phyloP scores from a whole-genome alignment of 2,329 filamentous ascomycete species.

The Dactylellina cionopaga region DNA sequence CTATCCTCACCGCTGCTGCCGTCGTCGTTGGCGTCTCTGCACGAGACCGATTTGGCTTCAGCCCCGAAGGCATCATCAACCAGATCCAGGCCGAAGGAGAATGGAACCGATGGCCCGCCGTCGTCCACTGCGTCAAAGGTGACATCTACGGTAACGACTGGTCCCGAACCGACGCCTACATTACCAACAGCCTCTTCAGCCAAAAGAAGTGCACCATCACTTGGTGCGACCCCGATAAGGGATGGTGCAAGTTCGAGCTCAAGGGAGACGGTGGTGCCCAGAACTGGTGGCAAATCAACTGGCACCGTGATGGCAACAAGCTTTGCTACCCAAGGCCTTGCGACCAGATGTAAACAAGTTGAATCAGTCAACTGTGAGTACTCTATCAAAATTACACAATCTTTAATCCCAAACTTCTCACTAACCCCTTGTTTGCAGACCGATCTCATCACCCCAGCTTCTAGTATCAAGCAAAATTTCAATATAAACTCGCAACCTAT shows the following conservation, averaged over 20 bases:
- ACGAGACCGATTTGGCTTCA: background rate
- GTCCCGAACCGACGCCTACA: background rate
- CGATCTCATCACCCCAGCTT: too few species aligned
- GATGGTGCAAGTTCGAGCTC: slow-evolving; percentile 3
- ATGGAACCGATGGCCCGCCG: background rate
- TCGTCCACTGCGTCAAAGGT: background rate
- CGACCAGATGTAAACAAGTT: background rate
- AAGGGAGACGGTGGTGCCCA: slow-evolving; percentile 1
- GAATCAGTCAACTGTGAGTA: too few species aligned
- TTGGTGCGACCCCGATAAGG: slow-evolving; percentile 5
- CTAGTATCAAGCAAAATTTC: too few species aligned
- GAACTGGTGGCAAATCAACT: background rate
- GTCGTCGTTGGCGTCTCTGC: too few species aligned
- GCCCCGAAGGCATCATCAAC: background rate
- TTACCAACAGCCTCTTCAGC: background rate
- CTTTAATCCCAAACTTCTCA: too few species aligned
- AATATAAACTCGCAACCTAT: too few species aligned
- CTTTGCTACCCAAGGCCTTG: slow-evolving; percentile 12
- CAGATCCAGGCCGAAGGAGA: background rate
- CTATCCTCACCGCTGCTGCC: too few species aligned
- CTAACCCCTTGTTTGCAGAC: too few species aligned
- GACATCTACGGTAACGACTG: background rate
- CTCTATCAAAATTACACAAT: too few species aligned
- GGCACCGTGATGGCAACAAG: background rate
- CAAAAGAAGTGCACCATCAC: background rate